A percentile compares a stretch with the other conserved stretches of the same genome.
Conservation (phyloP, 176 grass and related monocot genomes). For the Miscanthus lutarioriparius region DNA sequence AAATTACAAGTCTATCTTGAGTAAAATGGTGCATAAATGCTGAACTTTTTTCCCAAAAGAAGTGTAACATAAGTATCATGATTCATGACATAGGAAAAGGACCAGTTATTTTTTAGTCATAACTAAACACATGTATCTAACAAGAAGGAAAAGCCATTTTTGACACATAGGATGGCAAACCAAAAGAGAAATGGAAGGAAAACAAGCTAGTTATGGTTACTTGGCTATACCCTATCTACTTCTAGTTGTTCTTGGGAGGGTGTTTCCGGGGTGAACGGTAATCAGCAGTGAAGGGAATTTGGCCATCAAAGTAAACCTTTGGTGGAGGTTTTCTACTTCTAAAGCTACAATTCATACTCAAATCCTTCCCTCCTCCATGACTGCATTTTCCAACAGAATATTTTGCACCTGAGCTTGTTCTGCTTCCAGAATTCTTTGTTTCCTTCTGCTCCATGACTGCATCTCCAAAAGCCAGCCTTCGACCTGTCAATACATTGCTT, state of each 20-base stretch:
- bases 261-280: constrained; percentile 51
- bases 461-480: constrained; percentile 33
- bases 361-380: constrained; percentile 43
- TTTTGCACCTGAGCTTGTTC: constrained; percentile 62
- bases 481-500: constrained; percentile 30
- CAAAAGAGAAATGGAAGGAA: constrained; percentile 11
- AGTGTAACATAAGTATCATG: constrained; percentile 18
- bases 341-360: constrained; percentile 49
- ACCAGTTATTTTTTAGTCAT: constrained; percentile 12
- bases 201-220: constrained; percentile 36
- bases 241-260: constrained; percentile 82
- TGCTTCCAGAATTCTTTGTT: constrained; percentile 21
- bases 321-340: constrained; percentile 43
- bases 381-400: constrained; percentile 59
- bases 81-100: constrained; percentile 2
- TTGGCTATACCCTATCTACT: constrained; percentile 37
- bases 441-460: constrained; percentile 16
- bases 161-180: constrained; percentile 40
- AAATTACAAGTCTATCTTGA: neutral
- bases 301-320: constrained; percentile 49
- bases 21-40: constrained; percentile 10
- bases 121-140: constrained; percentile 36
- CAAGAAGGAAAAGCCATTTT: constrained; percentile 31
- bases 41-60: constrained; percentile 1
- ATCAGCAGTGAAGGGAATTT: constrained; percentile 68